Percentiles rank a stretch among this genome's conserved stretches.
Evolutionary conservation across 1,139 yeast species (phyloP).

Genomic region (Candida sp.): DNA sequence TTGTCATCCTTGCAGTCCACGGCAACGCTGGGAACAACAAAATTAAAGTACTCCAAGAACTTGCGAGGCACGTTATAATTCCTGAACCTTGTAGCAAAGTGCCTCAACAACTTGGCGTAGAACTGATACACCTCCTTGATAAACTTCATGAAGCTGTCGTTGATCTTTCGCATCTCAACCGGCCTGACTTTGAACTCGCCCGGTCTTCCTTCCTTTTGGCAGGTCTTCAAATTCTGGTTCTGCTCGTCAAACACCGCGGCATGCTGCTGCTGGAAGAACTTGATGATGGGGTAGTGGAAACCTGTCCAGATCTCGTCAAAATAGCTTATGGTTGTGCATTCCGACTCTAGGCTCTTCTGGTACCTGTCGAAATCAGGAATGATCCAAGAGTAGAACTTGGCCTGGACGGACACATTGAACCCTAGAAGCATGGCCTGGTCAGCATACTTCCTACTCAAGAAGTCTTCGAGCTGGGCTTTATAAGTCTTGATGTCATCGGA

Average conservation of each 20-base stretch:
- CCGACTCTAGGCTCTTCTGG: conserved; percentile 18
- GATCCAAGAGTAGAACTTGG: conserved; percentile 45
- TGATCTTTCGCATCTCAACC: conserved; percentile 62
- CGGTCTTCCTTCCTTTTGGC: conserved; percentile 13
- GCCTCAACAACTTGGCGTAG: conserved; percentile 43
- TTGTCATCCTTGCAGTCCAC: conserved; percentile 20
- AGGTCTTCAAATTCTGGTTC: conserved; percentile 15
- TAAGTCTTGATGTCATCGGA: conserved; percentile 26
- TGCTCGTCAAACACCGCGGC: conserved; percentile 26
- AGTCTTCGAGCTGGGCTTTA: conserved; percentile 32
- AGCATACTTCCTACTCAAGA: conserved; percentile 31
- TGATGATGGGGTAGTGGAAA: conserved; percentile 67
- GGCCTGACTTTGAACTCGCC: conserved; percentile 30
- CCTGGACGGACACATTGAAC: conserved; percentile 43
- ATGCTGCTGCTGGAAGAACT: conserved; percentile 52
- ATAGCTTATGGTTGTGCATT: conserved; percentile 35
- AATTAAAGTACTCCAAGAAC: conserved; percentile 27
- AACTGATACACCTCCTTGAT: conserved; percentile 50
- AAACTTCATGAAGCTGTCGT: conserved; percentile 54
- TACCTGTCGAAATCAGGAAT: conserved; percentile 33
- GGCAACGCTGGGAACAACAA: conserved; percentile 19
- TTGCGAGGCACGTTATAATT: conserved; percentile 36
- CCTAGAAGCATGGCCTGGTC: conserved; percentile 54
- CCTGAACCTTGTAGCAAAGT: conserved; percentile 39
- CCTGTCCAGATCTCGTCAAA: conserved; percentile 62